phyloP scores from a whole-genome alignment of 169 alveolate genomes.

The Theileria luwenshuni region DNA sequence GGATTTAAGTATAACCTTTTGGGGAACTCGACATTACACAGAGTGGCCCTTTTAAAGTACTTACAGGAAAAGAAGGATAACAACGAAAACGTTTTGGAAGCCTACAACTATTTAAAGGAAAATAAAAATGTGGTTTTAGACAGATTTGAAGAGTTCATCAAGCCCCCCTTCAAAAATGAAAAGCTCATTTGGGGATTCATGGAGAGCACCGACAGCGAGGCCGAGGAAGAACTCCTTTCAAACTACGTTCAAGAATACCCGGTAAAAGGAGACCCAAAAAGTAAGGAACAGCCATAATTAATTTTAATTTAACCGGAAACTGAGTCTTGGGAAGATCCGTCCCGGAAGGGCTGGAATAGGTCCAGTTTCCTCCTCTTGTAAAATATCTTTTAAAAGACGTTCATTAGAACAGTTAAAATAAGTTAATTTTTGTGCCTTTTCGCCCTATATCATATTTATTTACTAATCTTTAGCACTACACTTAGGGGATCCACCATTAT shows the following conservation, averaged over 20 bases:
- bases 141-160: constrained; percentile 80
- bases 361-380: no score
- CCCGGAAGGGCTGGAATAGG: no score
- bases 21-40: constrained; percentile 59
- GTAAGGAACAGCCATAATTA: neutral
- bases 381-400: neutral
- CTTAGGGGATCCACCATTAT: neutral
- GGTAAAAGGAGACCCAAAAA: neutral
- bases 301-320: neutral
- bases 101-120: constrained; percentile 23
- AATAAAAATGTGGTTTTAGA: constrained; percentile 62
- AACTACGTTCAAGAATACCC: constrained; percentile 5
- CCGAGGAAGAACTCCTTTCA: constrained; percentile 26
- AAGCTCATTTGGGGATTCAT: constrained; percentile 66
- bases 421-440: no score
- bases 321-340: no score
- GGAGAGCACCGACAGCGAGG: constrained; percentile 66
- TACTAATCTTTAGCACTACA: neutral
- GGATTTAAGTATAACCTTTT: constrained; percentile 41
- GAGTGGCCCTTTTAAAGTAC: constrained; percentile 57
- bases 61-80: constrained; percentile 41
- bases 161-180: constrained; percentile 62
- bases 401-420: no score
- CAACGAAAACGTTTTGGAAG: constrained; percentile 35
- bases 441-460: neutral